A percentile compares a stretch with the other conserved stretches of the same genome.
These are phyloP conservation scores for Coccomyxa sp. DNA, from an alignment of 139 green algal species.

Conservation along the genomic window DNA sequence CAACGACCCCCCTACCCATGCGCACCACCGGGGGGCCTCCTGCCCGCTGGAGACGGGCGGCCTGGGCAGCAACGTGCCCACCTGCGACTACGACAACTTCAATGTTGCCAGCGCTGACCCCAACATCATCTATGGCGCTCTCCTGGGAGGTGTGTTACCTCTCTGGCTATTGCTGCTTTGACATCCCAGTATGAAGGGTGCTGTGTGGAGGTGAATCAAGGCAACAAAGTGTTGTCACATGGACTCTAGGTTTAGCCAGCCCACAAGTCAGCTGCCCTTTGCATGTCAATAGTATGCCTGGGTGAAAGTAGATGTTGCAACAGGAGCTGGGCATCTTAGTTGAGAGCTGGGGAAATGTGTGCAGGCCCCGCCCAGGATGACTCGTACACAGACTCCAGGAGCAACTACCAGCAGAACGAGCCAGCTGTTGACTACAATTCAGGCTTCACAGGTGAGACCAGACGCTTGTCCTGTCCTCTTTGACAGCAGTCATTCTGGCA, in stretches of 20 bases:
- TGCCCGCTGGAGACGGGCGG: conserved; percentile 22
- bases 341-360: too few relatives aligned
- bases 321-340: too few relatives aligned
- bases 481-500: not conserved
- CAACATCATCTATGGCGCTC: conserved; percentile 30
- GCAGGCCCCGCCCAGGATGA: conserved; percentile 29
- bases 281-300: too few relatives aligned
- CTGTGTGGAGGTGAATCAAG: too few relatives aligned
- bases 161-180: not conserved
- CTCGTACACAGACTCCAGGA: conserved; percentile 22
- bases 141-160: conserved; percentile 32
- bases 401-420: conserved; percentile 37
- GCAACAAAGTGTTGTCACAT: too few relatives aligned
- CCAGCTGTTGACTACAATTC: conserved; percentile 50
- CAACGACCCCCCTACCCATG: conserved; percentile 19
- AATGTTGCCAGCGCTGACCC: conserved; percentile 28
- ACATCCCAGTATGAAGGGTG: not conserved
- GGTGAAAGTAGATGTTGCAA: too few relatives aligned
- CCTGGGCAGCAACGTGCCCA: conserved; percentile 6
- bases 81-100: conserved; percentile 42
- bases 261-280: too few relatives aligned
- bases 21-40: conserved; percentile 45
- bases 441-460: conserved; percentile 33
- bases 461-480: not conserved
- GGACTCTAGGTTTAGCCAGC: too few relatives aligned